These are phyloP conservation scores for Podila minutissima DNA, from an alignment of 192 early-diverging fungal species.

Conservation along the genomic window DNA sequence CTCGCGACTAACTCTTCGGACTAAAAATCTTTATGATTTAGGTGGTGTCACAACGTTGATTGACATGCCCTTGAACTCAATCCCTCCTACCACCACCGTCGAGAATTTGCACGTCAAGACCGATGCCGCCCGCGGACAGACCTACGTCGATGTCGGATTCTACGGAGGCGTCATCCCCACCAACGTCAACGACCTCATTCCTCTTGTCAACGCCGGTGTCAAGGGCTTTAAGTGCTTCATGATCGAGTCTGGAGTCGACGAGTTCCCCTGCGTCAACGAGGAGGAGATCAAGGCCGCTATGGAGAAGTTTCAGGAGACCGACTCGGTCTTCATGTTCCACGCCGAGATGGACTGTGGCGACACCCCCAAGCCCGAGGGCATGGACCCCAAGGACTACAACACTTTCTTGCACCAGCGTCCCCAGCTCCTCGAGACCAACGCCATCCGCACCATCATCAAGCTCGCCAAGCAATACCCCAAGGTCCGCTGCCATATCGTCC, in stretches of 20 bases:
- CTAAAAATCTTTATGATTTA: slow-evolving; percentile 2
- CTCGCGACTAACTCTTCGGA: not conserved
- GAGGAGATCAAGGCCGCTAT: slow-evolving; percentile 72
- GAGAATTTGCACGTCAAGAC: slow-evolving; percentile 72
- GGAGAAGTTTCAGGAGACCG: slow-evolving; percentile 64
- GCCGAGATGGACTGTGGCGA: slow-evolving; percentile 74
- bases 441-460: slow-evolving; percentile 77
- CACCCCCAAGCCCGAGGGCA: slow-evolving; percentile 51
- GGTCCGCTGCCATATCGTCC: slow-evolving; percentile 84
- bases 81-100: slow-evolving; percentile 84
- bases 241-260: slow-evolving; percentile 85
- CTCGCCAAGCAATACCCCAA: slow-evolving; percentile 75
- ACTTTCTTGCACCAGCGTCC: slow-evolving; percentile 80
- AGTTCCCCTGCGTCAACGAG: slow-evolving; percentile 84
- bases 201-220: slow-evolving; percentile 73
- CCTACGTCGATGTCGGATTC: slow-evolving; percentile 82
- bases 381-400: slow-evolving; percentile 61
- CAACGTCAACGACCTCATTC: slow-evolving; percentile 71
- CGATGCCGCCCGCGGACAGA: slow-evolving; percentile 71
- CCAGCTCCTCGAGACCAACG: slow-evolving; percentile 73
- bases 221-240: slow-evolving; percentile 89
- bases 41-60: slow-evolving; percentile 83
- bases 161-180: slow-evolving; percentile 85
- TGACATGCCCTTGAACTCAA: slow-evolving; percentile 90
- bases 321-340: slow-evolving; percentile 80